Evolutionary conservation across 345 rosid genomes (phyloP), one percentile per base, ranked within the genome.

Genomic region (Cardamine occulta): DNA sequence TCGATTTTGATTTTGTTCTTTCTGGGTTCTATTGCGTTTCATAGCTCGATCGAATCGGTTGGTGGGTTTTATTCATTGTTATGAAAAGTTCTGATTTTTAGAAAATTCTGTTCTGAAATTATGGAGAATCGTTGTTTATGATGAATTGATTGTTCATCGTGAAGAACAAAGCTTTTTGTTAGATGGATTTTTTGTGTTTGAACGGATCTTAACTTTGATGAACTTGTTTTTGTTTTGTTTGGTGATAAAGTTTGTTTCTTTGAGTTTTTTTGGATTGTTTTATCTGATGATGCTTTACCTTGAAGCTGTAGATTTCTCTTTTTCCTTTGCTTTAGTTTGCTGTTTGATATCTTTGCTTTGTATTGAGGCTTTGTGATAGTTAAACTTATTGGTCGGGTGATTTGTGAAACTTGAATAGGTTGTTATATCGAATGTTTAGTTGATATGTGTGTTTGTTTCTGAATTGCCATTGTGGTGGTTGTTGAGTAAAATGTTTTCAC

Each of bases 31-130:
- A 1, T 21, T 59, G 10, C 24, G 35, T 52, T 63, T 19, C 51
- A 26, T 66, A 74, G 53, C 67, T 48, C 6, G 79, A 67, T 75
- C 74, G 68, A 51, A 49, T 48, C 7, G 62, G 73, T 68, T 75
- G 51, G 73, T 74, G 66, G 59, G 78, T 31, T 74, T 59, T 68
- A n/a, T 73, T 55, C 48, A 29, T 58, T 70, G 10, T 45, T 45
- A n/a, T 6, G n/a, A 45, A 23, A 39, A 23, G 8, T 40, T 19
- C 18, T 19, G 17, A 6, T 31, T 32, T 62, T 17, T n/a, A 26
- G 23, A 35, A 67, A 67, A 9, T 53, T 35, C 17, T 8, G n/a
- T 74, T 2, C 0, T 12, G 9, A 60, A 66, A 66, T 58, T 18
- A 5, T 17, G 31, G 10, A 66, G 29, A 57, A 66, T 74, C 72